These are phyloP conservation scores for Solanum etuberosum DNA, from an alignment of 257 asterid genomes.

Conservation along the genomic window DNA sequence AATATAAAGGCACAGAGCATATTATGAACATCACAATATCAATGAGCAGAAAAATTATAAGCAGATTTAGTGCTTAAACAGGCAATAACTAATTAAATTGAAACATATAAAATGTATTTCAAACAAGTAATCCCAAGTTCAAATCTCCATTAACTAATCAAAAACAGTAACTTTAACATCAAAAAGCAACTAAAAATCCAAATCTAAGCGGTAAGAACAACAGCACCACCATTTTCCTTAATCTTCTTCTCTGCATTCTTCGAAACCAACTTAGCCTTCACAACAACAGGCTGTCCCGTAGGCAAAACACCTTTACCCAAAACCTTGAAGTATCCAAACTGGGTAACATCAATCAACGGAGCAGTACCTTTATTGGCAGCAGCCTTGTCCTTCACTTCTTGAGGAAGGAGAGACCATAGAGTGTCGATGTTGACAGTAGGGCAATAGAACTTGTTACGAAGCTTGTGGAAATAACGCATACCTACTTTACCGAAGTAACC, in stretches of 20 bases:
- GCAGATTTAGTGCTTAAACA: background rate
- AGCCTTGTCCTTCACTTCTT: constrained; percentile 11
- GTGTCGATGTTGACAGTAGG: constrained; percentile 17
- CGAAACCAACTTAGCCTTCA: constrained; percentile 11
- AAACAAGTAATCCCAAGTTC: background rate
- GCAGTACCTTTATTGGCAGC: background rate
- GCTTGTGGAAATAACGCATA: constrained; percentile 24
- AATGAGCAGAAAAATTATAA: background rate
- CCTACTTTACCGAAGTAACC: constrained; percentile 31
- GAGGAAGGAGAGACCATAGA: constrained; percentile 15
- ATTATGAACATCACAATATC: background rate
- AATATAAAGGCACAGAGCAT: background rate
- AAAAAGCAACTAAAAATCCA: background rate
- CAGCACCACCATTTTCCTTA: constrained; percentile 25
- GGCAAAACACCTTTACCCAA: constrained; percentile 20
- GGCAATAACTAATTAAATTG: background rate
- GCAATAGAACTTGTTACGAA: constrained; percentile 17
- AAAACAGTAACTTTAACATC: background rate
- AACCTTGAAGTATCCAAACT: constrained; percentile 17
- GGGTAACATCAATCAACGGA: constrained; percentile 14
- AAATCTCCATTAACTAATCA: background rate
- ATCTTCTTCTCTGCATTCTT: constrained; percentile 24
- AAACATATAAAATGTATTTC: background rate
- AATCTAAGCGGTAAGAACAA: constrained; percentile 20
- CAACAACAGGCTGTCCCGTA: constrained; percentile 4